Evolutionary conservation across 108 stramenopile genomes (phyloP).

Genomic region (Nitzschia sp.): DNA sequence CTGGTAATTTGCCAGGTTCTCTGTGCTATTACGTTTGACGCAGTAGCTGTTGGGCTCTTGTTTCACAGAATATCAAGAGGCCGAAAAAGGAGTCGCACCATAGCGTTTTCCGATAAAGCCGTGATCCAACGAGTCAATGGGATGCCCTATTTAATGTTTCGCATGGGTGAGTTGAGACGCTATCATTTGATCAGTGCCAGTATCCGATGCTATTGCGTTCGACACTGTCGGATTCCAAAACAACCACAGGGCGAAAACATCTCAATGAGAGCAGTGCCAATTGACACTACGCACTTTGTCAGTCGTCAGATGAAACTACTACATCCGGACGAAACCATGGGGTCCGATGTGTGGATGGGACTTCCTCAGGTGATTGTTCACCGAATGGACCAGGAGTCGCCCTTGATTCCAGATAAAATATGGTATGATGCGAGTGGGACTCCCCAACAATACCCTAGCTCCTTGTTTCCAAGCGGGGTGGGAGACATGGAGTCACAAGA

Average conservation of each 20-base stretch:
- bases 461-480: no score
- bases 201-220: conserved; percentile 87
- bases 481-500: no score
- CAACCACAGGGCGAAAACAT: background rate
- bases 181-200: conserved; percentile 91
- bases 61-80: conserved; percentile 90
- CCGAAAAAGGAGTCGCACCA: conserved; percentile 82
- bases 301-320: conserved; percentile 68
- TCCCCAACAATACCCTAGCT: conserved; percentile 31
- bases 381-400: conserved; percentile 80
- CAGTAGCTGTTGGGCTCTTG: conserved; percentile 88
- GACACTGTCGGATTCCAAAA: conserved; percentile 65
- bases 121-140: conserved; percentile 79
- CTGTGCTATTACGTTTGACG: conserved; percentile 83
- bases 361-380: conserved; percentile 94
- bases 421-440: conserved; percentile 76
- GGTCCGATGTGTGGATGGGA: conserved; percentile 85
- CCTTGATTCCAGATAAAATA: conserved; percentile 63
- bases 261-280: background rate
- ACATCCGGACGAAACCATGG: conserved; percentile 53
- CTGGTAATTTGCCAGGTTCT: conserved; percentile 87
- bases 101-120: conserved; percentile 88
- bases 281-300: conserved; percentile 70
- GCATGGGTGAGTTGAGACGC: conserved; percentile 88
- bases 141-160: conserved; percentile 88